Evolutionary conservation across 2,329 filamentous ascomycete species (phyloP), one percentile per base, ranked within the genome.

Genomic region (Phaeomoniella chlamydospora): DNA sequence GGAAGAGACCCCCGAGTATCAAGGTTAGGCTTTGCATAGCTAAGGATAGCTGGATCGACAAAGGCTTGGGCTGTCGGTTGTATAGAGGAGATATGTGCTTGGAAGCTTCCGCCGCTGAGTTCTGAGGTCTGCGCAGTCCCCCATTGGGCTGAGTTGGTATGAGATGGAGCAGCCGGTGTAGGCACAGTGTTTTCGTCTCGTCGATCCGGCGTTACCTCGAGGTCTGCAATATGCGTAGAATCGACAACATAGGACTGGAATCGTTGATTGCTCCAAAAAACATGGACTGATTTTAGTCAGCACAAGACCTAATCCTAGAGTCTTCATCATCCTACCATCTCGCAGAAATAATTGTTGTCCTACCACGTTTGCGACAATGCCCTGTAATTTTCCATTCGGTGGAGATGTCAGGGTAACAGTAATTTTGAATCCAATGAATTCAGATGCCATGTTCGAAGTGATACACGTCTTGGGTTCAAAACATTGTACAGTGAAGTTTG

Each of bases 21-120:
- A 39, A 33, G 37, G 34, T 35, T 42, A 9, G 53, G 50, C 40
- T 54, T 58, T 6, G 61, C 56, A 52, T 83, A 71, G 51, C 82
- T 86, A 32, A 92, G 53, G 37, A 92, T 92, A 3, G 84, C 84
- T 9, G 84, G 84, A 48, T 92, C 84, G n/a, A 78, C 68, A 49
- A 90, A 85, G 0, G 64, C 48, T 18, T 63, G 51, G 19, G 48
- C 49, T n/a, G 46, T 41, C 18, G 49, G 60, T 46, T 43, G 60
- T 54, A 36, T 46, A 40, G 31, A 34, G 22, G 22, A 26, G 9
- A 9, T 26, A 9, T 6, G 22, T 9, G n/a, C 22, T n/a, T 26
- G 22, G n/a, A 26, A 9, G n/a, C n/a, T 26, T 6, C 22, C n/a
- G 6, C 9, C 22, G 22, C n/a, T 26, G 22, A 26, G n/a, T n/a